Evolutionary conservation across 345 rosid genomes (phyloP).

Genomic region (Pistacia atlantica): DNA sequence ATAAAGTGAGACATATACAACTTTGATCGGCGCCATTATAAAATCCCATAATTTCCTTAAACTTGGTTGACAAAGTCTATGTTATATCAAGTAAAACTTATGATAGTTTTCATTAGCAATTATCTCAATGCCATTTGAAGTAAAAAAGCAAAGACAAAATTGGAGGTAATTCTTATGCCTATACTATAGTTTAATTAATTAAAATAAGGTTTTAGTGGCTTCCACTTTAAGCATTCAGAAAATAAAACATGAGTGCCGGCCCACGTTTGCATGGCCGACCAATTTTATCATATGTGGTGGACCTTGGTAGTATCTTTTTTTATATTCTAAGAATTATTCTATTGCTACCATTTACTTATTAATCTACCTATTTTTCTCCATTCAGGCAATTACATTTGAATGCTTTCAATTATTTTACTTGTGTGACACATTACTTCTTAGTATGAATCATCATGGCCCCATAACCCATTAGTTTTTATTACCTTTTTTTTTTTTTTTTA

Average conservation of each 20-base stretch:
- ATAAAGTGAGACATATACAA: too few relatives aligned
- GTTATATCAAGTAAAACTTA: too few relatives aligned
- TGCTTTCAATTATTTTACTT: too few relatives aligned
- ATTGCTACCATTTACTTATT: neutral
- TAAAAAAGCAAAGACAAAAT: neutral
- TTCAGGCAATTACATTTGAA: neutral
- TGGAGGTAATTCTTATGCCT: neutral
- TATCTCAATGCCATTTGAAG: too few relatives aligned
- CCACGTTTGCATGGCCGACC: conserved; percentile 9
- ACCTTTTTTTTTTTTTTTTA: too few relatives aligned
- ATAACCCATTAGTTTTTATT: too few relatives aligned
- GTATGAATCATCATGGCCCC: too few relatives aligned
- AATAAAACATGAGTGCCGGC: neutral
- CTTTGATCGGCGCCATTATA: too few relatives aligned
- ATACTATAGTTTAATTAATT: neutral
- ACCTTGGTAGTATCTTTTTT: neutral
- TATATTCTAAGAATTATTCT: neutral
- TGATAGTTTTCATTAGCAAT: too few relatives aligned
- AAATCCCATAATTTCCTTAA: too few relatives aligned
- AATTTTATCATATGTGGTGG: conserved; percentile 17
- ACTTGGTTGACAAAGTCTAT: too few relatives aligned
- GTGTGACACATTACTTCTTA: too few relatives aligned
- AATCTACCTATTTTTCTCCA: neutral
- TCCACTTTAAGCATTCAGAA: neutral
- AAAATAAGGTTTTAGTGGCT: neutral